phyloP scores from a whole-genome alignment of 495 filamentous ascomycete species.

The Letharia lupina region DNA sequence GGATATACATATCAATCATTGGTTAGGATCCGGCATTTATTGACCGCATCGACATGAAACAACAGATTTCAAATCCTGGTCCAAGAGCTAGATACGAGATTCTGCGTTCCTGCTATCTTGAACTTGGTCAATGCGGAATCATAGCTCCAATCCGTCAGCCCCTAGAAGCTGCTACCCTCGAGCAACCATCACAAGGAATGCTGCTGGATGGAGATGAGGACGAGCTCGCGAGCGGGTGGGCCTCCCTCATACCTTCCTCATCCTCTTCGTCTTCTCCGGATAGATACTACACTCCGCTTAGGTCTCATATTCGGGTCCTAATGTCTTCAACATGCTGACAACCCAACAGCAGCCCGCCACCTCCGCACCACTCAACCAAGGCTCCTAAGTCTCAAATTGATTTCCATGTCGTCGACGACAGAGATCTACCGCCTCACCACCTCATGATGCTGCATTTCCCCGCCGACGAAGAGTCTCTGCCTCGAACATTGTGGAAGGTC shows the following conservation, averaged over 20 bases:
- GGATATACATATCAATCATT: background rate
- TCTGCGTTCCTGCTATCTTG: conserved; percentile 41
- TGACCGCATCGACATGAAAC: conserved; percentile 48
- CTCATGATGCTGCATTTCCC: conserved; percentile 5
- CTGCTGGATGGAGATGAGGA: background rate
- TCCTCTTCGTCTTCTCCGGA: background rate
- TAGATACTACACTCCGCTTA: background rate
- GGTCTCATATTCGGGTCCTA: background rate
- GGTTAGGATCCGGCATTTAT: conserved; percentile 43
- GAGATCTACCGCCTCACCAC: conserved; percentile 2
- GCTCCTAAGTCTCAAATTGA: background rate
- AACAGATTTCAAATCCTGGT: conserved; percentile 37
- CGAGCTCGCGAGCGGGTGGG: background rate
- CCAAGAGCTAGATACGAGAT: conserved; percentile 41
- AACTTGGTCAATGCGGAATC: conserved; percentile 38
- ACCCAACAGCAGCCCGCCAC: background rate
- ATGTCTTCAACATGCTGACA: background rate
- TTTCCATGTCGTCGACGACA: background rate
- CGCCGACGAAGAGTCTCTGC: conserved; percentile 1
- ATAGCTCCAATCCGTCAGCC: conserved; percentile 18
- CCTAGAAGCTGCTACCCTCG: background rate
- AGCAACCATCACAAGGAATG: background rate
- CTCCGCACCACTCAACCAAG: background rate
- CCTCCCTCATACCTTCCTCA: background rate
- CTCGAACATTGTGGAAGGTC: conserved; percentile 10